Conservation (phyloP, 1,139 yeast species). For the Yamadazyma sp. region DNA sequence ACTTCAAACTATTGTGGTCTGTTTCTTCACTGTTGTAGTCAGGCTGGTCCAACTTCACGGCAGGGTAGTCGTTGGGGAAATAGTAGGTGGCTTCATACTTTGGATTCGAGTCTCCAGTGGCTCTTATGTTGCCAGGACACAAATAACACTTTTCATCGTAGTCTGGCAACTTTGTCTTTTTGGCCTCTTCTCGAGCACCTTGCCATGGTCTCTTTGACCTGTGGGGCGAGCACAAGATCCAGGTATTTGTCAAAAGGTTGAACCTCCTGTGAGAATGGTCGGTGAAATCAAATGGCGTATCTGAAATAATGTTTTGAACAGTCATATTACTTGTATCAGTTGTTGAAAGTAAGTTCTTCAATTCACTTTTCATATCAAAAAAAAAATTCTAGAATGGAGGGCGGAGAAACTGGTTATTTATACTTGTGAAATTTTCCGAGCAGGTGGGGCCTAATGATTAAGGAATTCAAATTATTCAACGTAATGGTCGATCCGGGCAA, state of each 20-base stretch:
- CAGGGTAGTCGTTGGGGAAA: conserved; percentile 71
- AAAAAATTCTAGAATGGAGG: neutral
- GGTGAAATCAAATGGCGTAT: conserved; percentile 41
- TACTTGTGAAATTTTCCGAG: conserved; percentile 7
- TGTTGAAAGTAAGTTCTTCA: conserved; percentile 14
- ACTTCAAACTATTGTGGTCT: conserved; percentile 26
- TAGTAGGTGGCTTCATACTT: conserved; percentile 57
- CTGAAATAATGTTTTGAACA: neutral
- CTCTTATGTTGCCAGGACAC: conserved; percentile 72
- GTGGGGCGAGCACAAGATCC: conserved; percentile 76
- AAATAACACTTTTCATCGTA: conserved; percentile 70
- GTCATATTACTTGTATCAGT: conserved; percentile 8
- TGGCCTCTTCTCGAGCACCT: conserved; percentile 63
- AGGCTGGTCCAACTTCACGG: conserved; percentile 62
- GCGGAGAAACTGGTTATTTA: conserved; percentile 11
- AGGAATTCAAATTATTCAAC: too few species aligned
- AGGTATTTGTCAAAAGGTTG: conserved; percentile 63
- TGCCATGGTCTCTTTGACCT: conserved; percentile 82
- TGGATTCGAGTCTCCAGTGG: conserved; percentile 65
- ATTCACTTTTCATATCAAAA: conserved; percentile 17
- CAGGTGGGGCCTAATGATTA: too few species aligned
- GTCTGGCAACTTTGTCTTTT: conserved; percentile 44
- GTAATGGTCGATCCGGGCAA: neutral
- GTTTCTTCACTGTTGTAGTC: conserved; percentile 27
- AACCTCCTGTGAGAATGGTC: conserved; percentile 67